Conservation (phyloP, 192 early-diverging fungal species). For the Endogone sp. region DNA sequence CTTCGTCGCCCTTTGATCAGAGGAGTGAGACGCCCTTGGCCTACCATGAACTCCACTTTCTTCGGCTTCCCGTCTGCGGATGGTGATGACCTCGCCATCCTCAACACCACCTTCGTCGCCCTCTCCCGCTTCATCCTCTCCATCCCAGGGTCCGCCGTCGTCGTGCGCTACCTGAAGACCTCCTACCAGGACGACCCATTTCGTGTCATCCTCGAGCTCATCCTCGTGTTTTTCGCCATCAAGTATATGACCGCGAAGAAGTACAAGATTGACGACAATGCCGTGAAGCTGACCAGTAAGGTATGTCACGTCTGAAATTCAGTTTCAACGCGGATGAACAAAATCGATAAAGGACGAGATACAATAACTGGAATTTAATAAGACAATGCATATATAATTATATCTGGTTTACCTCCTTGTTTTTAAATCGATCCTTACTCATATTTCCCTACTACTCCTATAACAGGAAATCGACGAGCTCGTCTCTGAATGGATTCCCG, state of each 20-base stretch:
- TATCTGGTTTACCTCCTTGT: neutral
- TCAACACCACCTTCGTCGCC: conserved; percentile 40
- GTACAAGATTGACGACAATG: conserved; percentile 72
- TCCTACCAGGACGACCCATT: conserved; percentile 94
- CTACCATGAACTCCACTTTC: neutral
- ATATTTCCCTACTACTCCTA: neutral
- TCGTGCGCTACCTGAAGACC: conserved; percentile 77
- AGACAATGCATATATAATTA: neutral
- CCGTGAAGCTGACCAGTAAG: conserved; percentile 79
- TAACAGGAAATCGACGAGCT: conserved; percentile 92
- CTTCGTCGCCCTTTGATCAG: too few species aligned
- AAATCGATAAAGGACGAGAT: neutral
- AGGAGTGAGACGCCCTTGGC: too few species aligned
- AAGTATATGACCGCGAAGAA: conserved; percentile 85
- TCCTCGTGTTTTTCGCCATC: conserved; percentile 81
- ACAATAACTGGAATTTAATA: neutral
- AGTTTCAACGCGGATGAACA: too few species aligned
- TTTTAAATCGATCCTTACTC: neutral
- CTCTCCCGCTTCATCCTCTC: conserved; percentile 30
- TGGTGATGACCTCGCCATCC: conserved; percentile 33
- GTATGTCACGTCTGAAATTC: conserved; percentile 40
- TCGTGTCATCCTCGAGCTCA: conserved; percentile 78
- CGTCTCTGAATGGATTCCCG: conserved; percentile 93
- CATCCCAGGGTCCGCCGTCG: conserved; percentile 75
- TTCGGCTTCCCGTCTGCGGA: conserved; percentile 13